A percentile compares a stretch with the other conserved stretches of the same genome.
Evolutionary conservation across 2,329 filamentous ascomycete species (phyloP).

Genomic region (Bipolaris victoriae): DNA sequence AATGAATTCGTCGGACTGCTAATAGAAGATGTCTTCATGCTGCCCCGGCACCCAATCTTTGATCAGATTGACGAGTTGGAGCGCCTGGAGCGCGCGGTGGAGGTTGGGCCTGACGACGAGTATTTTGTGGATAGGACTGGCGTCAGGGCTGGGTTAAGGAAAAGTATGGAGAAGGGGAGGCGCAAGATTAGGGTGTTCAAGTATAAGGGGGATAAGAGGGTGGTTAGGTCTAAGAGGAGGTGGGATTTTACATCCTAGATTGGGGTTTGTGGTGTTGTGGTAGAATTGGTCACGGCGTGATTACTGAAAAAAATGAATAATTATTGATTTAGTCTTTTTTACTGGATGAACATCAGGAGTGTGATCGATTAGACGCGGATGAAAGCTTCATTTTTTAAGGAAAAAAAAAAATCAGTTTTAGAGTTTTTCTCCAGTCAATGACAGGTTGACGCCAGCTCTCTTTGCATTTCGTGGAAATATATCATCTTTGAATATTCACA

Average conservation of each 20-base stretch:
- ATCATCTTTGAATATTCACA: background rate
- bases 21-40: background rate
- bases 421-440: too few species aligned
- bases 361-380: too few species aligned
- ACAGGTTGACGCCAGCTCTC: too few species aligned
- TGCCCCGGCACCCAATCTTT: background rate
- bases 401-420: too few species aligned
- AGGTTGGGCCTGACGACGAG: background rate
- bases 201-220: background rate
- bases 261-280: background rate
- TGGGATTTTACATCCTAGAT: background rate
- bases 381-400: too few species aligned
- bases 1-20: conserved; percentile 1
- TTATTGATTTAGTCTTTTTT: background rate
- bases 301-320: too few species aligned
- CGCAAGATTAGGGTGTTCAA: background rate
- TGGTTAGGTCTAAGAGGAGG: background rate
- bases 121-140: conserved; percentile 63
- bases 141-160: conserved; percentile 69
- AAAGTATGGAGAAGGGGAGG: conserved; percentile 72
- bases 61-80: conserved; percentile 50
- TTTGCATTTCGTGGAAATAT: too few species aligned
- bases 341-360: too few species aligned
- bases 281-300: background rate
- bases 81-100: background rate